A percentile compares a stretch with the other conserved stretches of the same genome.
phyloP scores from a whole-genome alignment of 768 basidiomycete species.

The Sistotremastrum niveocremeum region DNA sequence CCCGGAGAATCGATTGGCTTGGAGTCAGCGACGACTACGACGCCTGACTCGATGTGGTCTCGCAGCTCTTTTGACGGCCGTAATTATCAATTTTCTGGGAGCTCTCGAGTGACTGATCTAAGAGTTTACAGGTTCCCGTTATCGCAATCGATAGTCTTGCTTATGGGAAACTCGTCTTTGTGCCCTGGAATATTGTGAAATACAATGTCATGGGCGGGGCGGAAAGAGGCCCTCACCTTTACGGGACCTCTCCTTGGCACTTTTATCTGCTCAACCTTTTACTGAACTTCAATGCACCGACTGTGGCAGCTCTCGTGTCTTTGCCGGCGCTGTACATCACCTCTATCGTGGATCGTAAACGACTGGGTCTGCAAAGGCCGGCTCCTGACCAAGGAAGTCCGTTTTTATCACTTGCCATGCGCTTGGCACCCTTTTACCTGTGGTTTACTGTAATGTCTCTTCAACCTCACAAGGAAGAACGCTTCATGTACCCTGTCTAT shows the following conservation, averaged over 20 bases:
- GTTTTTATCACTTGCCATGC: slow-evolving; percentile 58
- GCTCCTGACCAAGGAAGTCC: slow-evolving; percentile 57
- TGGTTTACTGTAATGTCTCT: slow-evolving; percentile 70
- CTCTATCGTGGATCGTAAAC: slow-evolving; percentile 57
- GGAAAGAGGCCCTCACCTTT: slow-evolving; percentile 77
- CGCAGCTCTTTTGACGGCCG: slow-evolving; percentile 10
- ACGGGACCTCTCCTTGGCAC: slow-evolving; percentile 79
- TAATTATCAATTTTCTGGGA: not conserved
- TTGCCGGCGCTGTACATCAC: slow-evolving; percentile 70
- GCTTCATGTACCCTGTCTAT: slow-evolving; percentile 96
- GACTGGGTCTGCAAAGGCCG: slow-evolving; percentile 44
- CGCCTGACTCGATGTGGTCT: slow-evolving; percentile 52
- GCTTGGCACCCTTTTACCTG: slow-evolving; percentile 84
- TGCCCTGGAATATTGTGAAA: slow-evolving; percentile 84
- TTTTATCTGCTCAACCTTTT: slow-evolving; percentile 84
- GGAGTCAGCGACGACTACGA: slow-evolving; percentile 43
- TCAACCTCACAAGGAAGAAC: slow-evolving; percentile 94
- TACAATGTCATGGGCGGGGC: slow-evolving; percentile 86
- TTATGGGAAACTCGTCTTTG: slow-evolving; percentile 66
- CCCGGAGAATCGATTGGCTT: slow-evolving; percentile 28
- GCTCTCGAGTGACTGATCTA: not conserved
- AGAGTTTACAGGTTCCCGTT: slow-evolving; percentile 59
- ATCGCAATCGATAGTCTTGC: slow-evolving; percentile 71
- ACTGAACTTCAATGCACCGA: slow-evolving; percentile 86
- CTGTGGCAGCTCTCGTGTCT: slow-evolving; percentile 69